Conservation (phyloP, 768 basidiomycete genomes). For the Leucosporidium yakuticum region DNA sequence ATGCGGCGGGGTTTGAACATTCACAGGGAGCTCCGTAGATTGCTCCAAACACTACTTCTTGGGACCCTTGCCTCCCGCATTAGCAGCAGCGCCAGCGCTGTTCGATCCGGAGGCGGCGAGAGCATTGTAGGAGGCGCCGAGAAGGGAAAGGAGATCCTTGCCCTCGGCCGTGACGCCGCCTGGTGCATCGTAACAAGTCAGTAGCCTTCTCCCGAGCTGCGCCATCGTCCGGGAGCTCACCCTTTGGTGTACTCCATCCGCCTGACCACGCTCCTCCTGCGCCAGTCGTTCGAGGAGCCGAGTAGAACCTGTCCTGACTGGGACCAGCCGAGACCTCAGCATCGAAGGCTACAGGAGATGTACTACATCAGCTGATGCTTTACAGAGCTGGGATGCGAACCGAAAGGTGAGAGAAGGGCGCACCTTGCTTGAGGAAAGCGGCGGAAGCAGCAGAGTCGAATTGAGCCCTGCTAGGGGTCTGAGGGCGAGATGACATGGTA, state of each 20-base stretch:
- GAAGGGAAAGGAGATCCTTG: conserved; percentile 8
- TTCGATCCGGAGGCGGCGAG: background rate
- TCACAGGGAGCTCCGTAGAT: too few species aligned
- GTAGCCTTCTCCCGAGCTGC: background rate
- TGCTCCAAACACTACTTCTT: background rate
- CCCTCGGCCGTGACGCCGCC: conserved; percentile 25
- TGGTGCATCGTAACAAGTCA: background rate
- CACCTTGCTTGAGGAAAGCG: conserved; percentile 6
- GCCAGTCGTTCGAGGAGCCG: background rate
- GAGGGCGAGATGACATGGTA: conserved; percentile 6
- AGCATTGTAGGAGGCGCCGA: background rate
- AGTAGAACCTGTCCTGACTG: conserved; percentile 12
- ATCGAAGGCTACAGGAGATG: conserved; percentile 7
- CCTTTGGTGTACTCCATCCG: conserved; percentile 16
- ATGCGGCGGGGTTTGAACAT: too few species aligned
- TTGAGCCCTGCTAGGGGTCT: background rate
- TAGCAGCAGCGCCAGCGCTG: background rate
- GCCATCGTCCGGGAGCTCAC: background rate
- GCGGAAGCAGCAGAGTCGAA: background rate
- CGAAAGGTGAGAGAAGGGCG: background rate
- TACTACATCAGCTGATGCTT: background rate
- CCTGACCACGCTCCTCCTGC: conserved; percentile 12
- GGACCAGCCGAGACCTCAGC: conserved; percentile 18
- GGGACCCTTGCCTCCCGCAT: background rate
- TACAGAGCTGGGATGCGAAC: background rate